Percentiles rank a stretch among this genome's conserved stretches.
Evolutionary conservation across 2,329 filamentous ascomycete species (phyloP).

Genomic region (Cryphonectria carpinicola): DNA sequence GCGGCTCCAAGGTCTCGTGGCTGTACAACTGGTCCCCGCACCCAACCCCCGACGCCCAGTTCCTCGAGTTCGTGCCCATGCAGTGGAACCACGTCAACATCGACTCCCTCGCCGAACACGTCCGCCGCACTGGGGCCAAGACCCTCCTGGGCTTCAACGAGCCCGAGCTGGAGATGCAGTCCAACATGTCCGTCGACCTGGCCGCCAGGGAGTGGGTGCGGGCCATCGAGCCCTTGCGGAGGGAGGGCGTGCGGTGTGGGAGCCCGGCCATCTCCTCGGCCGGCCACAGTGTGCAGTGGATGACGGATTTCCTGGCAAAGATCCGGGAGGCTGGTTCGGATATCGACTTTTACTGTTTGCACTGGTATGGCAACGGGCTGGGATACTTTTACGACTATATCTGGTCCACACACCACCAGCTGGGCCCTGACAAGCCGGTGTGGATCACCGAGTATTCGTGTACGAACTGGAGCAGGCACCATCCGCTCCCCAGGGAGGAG

Average conservation of each 20-base stretch:
- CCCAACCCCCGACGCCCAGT: slow-evolving; percentile 27
- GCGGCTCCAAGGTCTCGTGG: slow-evolving; percentile 32
- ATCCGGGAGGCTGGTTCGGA: slow-evolving; percentile 30
- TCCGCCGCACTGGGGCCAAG: not conserved
- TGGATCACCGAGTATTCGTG: slow-evolving; percentile 35
- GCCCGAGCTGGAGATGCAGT: slow-evolving; percentile 32
- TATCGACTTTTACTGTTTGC: slow-evolving; percentile 33
- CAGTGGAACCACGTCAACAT: slow-evolving; percentile 35
- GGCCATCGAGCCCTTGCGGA: slow-evolving; percentile 31
- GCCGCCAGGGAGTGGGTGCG: slow-evolving; percentile 32
- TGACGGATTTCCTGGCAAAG: slow-evolving; percentile 27
- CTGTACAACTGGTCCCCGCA: slow-evolving; percentile 35
- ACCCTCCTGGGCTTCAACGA: slow-evolving; percentile 33
- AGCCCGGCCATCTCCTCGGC: slow-evolving; percentile 33
- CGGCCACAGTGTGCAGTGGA: slow-evolving; percentile 31
- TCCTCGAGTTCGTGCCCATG: slow-evolving; percentile 32
- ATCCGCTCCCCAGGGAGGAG: slow-evolving; percentile 29
- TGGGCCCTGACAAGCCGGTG: slow-evolving; percentile 30
- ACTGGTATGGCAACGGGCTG: slow-evolving; percentile 33
- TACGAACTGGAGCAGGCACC: slow-evolving; percentile 32
- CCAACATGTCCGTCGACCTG: slow-evolving; percentile 32
- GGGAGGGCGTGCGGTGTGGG: slow-evolving; percentile 27
- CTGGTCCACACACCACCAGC: slow-evolving; percentile 32
- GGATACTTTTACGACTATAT: slow-evolving; percentile 34
- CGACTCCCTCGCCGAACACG: slow-evolving; percentile 26